Base-by-base conservation (phyloP, 1,284 basidiomycete species). In the Moniliophthora roreri region DNA sequence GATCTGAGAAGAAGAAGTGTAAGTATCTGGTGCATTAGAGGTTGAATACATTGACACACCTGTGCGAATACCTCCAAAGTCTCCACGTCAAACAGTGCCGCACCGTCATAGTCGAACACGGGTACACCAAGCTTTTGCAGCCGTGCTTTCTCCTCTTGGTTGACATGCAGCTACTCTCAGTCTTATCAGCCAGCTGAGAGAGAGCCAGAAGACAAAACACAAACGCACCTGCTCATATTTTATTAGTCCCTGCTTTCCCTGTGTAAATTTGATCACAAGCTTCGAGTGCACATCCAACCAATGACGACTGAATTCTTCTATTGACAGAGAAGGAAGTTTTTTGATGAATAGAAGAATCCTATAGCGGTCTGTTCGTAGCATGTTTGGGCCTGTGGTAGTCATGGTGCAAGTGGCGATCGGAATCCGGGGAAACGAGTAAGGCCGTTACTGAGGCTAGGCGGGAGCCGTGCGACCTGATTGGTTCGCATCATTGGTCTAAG, bases 211-310 rank as follows among this genome's bases (percentile, higher is more conserved):
- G n/a, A 13, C 4, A 38, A 38, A 38, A 41, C 10, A 10, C 11
- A 18, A 10, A 41, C 41, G 18, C 21, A 42, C 44, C 24, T 46
- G 44, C 28, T 46, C 44, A 28, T 46, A 46, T 28, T 46, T 46
- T 13, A 46, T 26, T 4, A 46, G 4, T 4, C 44, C 44, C 24
- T 26, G n/a, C 16, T 32, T 46, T 28, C 44, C 26, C n/a, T 4
- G 13, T 4, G 15, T 18, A 26, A 46, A 46, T 16, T 46, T 32
- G n/a, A 32, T 11, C 11, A 46, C 7, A 8, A 46, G 23, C 7
- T 46, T 46, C 44, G 44, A 46, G 28, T 46, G 44, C 26, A 4
- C 26, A 9, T 46, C 44, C 21, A 46, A 24, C 44, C 44, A 46
- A 32, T 46, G 28, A 23, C 44, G 44, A 24, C 18, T 16, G 28